Conservation (phyloP, 345 rosid genomes). For the Syzygium oleosum region DNA sequence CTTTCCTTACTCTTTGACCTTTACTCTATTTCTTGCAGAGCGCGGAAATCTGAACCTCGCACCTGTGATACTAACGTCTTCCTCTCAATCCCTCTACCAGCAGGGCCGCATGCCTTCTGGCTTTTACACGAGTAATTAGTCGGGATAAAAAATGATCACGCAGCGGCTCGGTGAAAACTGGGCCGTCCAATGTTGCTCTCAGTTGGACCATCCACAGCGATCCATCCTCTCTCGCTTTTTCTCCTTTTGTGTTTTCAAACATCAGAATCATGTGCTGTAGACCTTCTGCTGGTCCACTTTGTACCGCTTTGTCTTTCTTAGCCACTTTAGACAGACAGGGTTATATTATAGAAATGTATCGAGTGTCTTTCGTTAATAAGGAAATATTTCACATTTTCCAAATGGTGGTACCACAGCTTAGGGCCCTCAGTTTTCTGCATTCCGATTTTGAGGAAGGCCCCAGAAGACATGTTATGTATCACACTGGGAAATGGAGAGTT, state of each 20-base stretch:
- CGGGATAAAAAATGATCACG: neutral
- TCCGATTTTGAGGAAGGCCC: neutral
- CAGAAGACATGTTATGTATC: neutral
- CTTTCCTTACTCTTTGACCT: too few species aligned
- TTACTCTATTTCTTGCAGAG: too few species aligned
- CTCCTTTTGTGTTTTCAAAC: neutral
- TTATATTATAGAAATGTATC: neutral
- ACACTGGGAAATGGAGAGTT: neutral
- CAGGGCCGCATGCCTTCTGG: too few species aligned
- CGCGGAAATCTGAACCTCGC: fast-evolving
- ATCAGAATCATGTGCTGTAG: neutral
- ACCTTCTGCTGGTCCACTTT: neutral
- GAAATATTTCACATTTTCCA: neutral
- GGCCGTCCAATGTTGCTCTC: neutral
- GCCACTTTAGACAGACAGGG: neutral
- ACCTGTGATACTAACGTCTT: too few species aligned
- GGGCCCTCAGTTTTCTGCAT: neutral
- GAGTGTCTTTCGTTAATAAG: neutral
- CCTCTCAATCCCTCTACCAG: too few species aligned
- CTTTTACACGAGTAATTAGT: neutral
- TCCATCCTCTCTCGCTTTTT: neutral
- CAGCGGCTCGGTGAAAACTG: neutral
- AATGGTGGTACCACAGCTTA: neutral
- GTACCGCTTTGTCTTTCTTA: neutral
- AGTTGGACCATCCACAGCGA: neutral